Percentiles rank a stretch among this genome's conserved stretches.
These are phyloP conservation scores for Lojkania enalia DNA, from an alignment of 2,329 filamentous ascomycete species.

Conservation along the genomic window DNA sequence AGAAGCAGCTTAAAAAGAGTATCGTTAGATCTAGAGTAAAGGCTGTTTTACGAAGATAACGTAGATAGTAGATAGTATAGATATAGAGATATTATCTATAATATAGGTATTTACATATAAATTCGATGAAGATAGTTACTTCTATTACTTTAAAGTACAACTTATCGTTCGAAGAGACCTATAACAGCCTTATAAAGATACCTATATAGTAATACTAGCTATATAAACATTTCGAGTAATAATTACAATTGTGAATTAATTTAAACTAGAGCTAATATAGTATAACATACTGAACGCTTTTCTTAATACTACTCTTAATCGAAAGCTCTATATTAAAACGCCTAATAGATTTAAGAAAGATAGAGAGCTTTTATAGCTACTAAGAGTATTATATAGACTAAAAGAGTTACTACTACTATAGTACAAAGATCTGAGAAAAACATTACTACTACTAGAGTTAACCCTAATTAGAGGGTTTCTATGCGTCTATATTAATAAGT, in stretches of 20 bases:
- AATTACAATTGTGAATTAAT: constrained; percentile 22
- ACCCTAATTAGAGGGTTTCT: constrained; percentile 8
- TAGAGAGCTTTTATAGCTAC: constrained; percentile 4
- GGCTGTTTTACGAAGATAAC: not conserved
- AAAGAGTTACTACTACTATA: constrained; percentile 21
- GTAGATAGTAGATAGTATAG: not conserved
- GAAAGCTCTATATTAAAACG: too few relatives aligned
- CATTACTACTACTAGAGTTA: constrained; percentile 13
- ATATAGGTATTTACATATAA: too few relatives aligned
- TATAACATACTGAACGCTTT: too few relatives aligned
- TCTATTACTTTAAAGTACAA: too few relatives aligned
- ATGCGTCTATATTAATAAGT: too few relatives aligned
- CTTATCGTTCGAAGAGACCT: constrained; percentile 9
- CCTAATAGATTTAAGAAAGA: too few relatives aligned
- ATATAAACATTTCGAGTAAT: too few relatives aligned
- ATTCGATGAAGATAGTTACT: too few relatives aligned
- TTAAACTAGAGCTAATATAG: constrained; percentile 20
- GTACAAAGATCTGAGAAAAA: constrained; percentile 17
- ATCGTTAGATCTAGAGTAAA: too few relatives aligned
- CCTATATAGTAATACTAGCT: constrained; percentile 16
- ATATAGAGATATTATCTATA: too few relatives aligned
- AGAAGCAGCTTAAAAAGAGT: not conserved
- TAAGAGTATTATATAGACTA: constrained; percentile 21
- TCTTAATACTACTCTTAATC: constrained; percentile 17
- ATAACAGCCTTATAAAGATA: constrained; percentile 10